phyloP scores from a whole-genome alignment of 192 early-diverging fungal species.

The Backusella sp. region DNA sequence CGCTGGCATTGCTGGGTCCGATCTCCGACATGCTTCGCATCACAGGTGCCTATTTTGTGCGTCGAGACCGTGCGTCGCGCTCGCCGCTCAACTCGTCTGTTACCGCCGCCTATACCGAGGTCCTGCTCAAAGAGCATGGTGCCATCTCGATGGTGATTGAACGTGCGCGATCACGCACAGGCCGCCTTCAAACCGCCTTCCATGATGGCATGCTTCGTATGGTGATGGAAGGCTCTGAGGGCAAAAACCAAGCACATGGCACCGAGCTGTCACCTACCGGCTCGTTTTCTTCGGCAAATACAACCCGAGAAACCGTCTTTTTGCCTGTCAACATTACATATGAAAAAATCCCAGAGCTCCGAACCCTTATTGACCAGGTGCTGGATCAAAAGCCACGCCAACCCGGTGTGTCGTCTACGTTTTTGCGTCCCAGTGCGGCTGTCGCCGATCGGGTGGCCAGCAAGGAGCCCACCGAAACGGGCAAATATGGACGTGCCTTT shows the following conservation, averaged over 20 bases:
- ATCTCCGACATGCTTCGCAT: constrained; percentile 39
- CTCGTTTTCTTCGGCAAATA: neutral
- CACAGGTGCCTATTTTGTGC: constrained; percentile 35
- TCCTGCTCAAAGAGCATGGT: constrained; percentile 32
- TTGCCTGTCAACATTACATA: constrained; percentile 40
- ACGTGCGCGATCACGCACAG: constrained; percentile 37
- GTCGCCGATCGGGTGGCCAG: constrained; percentile 17
- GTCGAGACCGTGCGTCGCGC: constrained; percentile 21
- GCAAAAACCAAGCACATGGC: constrained; percentile 22
- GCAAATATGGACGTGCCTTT: constrained; percentile 34
- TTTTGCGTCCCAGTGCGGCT: constrained; percentile 31
- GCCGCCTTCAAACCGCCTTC: constrained; percentile 26
- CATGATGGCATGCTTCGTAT: constrained; percentile 35
- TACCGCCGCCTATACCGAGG: constrained; percentile 33
- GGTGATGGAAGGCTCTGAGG: constrained; percentile 34
- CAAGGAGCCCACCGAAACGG: constrained; percentile 26
- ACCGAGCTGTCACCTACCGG: constrained; percentile 12
- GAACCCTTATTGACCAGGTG: constrained; percentile 36
- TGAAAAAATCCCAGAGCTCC: constrained; percentile 36
- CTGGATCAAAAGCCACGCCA: constrained; percentile 33
- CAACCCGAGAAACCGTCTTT: constrained; percentile 12
- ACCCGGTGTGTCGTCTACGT: constrained; percentile 9
- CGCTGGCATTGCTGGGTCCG: constrained; percentile 34
- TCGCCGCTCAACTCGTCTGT: constrained; percentile 36
- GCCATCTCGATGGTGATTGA: constrained; percentile 35